Conservation (phyloP, 73 alveolate species). For the Paramecium octaurelia region DNA sequence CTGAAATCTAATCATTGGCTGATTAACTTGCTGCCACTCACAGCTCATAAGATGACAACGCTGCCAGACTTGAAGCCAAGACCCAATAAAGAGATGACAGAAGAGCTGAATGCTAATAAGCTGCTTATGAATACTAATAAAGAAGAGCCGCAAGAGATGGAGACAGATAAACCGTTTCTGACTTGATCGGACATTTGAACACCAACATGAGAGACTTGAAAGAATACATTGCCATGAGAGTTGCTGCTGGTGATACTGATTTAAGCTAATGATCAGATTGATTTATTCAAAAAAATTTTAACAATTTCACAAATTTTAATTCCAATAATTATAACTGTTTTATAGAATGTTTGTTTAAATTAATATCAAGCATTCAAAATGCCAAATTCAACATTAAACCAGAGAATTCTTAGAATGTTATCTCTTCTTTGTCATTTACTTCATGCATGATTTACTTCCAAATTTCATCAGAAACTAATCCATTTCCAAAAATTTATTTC, state of each 20-base stretch:
- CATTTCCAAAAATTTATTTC: slow-evolving; percentile 64
- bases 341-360: not conserved
- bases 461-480: slow-evolving; percentile 39
- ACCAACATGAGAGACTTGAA: slow-evolving; percentile 43
- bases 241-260: slow-evolving; percentile 46
- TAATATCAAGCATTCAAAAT: not conserved
- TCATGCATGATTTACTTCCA: slow-evolving; percentile 54
- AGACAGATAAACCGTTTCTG: slow-evolving; percentile 43
- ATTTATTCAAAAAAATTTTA: not conserved
- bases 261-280: not conserved
- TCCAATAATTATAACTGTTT: not conserved
- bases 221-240: slow-evolving; percentile 50
- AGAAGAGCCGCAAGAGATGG: slow-evolving; percentile 61
- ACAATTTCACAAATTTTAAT: not conserved
- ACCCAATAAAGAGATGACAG: slow-evolving; percentile 57
- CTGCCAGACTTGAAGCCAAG: slow-evolving; percentile 26
- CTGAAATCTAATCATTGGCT: slow-evolving; percentile 52
- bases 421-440: slow-evolving; percentile 53
- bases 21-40: slow-evolving; percentile 30
- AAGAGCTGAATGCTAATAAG: slow-evolving; percentile 59
- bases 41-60: not conserved
- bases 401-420: not conserved
- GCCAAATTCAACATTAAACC: not conserved
- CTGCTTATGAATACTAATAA: slow-evolving; percentile 53
- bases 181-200: slow-evolving; percentile 26